Evolutionary conservation across 2,329 filamentous ascomycete species (phyloP).

Genomic region (Xylaria sp.): DNA sequence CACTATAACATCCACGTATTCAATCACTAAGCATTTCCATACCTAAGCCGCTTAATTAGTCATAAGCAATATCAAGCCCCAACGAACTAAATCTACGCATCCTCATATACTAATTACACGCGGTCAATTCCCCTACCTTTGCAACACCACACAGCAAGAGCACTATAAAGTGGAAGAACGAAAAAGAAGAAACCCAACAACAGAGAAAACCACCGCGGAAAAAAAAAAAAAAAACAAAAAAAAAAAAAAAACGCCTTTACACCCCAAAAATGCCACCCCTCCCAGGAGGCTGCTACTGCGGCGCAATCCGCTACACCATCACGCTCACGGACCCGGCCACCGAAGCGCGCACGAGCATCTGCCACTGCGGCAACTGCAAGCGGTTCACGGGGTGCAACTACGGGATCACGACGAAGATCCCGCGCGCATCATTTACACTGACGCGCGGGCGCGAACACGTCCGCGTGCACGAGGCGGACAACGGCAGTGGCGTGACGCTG

Average conservation of each 20-base stretch:
- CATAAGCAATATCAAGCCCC: background rate
- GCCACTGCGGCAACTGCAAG: slow-evolving; percentile 66
- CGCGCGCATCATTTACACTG: slow-evolving; percentile 56
- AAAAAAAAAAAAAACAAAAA: background rate
- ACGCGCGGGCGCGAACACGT: slow-evolving; percentile 50
- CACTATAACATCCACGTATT: no score
- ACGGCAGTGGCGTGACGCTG: slow-evolving; percentile 59
- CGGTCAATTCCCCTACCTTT: background rate
- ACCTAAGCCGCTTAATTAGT: background rate
- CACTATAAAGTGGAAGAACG: no score
- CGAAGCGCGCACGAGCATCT: slow-evolving; percentile 62
- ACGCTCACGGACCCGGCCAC: slow-evolving; percentile 54
- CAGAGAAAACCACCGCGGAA: background rate
- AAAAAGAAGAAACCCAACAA: background rate
- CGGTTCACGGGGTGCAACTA: slow-evolving; percentile 64
- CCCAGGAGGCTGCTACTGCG: slow-evolving; percentile 58
- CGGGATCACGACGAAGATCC: slow-evolving; percentile 63
- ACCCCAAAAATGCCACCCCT: slow-evolving; percentile 42
- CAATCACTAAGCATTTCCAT: no score
- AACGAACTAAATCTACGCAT: background rate
- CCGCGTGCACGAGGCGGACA: slow-evolving; percentile 60
- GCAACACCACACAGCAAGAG: background rate
- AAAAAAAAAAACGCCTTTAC: background rate
- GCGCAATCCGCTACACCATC: slow-evolving; percentile 59
- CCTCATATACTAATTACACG: background rate